These are phyloP conservation scores for Naematelia aurantialba DNA, from an alignment of 768 basidiomycete species.

Conservation along the genomic window DNA sequence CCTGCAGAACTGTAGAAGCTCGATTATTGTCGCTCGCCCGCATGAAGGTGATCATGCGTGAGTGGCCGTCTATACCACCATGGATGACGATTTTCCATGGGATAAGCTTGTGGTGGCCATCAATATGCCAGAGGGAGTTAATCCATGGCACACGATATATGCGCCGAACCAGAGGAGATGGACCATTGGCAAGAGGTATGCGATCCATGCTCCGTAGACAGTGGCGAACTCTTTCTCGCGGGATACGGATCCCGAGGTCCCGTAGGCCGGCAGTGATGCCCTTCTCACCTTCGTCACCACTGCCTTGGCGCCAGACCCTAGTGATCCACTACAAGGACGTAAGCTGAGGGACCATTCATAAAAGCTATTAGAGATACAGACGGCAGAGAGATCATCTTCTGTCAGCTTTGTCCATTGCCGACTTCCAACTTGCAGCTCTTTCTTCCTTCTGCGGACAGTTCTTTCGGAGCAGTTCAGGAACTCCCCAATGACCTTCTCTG, in stretches of 20 bases:
- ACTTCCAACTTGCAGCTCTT: not conserved
- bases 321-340: not conserved
- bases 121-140: conserved; percentile 53
- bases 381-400: not conserved
- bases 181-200: not conserved
- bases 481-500: not conserved
- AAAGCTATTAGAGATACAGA: not conserved
- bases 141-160: conserved; percentile 50
- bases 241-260: not conserved
- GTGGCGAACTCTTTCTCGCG: not conserved
- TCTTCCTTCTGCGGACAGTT: not conserved
- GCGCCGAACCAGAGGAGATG: not conserved
- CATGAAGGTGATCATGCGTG: conserved; percentile 50
- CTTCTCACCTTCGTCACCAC: conserved; percentile 4
- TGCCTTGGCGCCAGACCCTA: not conserved
- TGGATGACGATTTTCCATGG: conserved; percentile 54
- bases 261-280: not conserved
- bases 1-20: conserved; percentile 50
- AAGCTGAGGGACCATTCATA: not conserved
- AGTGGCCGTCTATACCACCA: conserved; percentile 54
- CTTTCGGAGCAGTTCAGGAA: not conserved
- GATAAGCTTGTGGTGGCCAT: not conserved
- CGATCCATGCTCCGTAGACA: not conserved
- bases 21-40: conserved; percentile 52
- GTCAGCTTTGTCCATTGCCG: not conserved